These are phyloP conservation scores for Kwoniella dendrophila DNA, from an alignment of 768 basidiomycete species.

Conservation along the genomic window DNA sequence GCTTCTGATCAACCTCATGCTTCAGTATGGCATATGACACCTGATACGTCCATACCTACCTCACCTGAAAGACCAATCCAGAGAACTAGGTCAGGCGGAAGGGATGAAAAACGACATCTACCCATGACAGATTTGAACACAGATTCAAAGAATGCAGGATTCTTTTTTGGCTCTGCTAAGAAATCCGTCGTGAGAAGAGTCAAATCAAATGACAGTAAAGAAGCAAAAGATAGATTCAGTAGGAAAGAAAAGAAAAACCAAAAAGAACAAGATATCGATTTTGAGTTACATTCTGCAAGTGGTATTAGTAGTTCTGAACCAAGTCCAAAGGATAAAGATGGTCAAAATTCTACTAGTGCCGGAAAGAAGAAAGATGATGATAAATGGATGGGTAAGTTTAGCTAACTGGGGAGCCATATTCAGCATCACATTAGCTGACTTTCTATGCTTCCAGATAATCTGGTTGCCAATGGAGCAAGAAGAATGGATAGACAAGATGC, in stretches of 20 bases:
- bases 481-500: constrained; percentile 47
- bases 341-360: no score
- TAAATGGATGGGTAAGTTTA: constrained; percentile 53
- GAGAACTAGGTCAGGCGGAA: constrained; percentile 2
- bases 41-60: neutral
- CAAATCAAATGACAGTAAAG: constrained; percentile 25
- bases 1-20: constrained; percentile 20
- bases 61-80: constrained; percentile 10
- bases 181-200: constrained; percentile 21
- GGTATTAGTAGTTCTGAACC: constrained; percentile 32
- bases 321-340: constrained; percentile 18
- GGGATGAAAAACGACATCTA: neutral
- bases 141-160: no score
- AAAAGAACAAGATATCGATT: constrained; percentile 39
- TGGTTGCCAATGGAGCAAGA: constrained; percentile 49
- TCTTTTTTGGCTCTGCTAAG: constrained; percentile 22
- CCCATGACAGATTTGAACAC: constrained; percentile 23
- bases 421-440: neutral
- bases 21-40: constrained; percentile 26
- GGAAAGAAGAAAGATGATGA: constrained; percentile 32
- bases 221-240: neutral
- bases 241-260: constrained; percentile 16
- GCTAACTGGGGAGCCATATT: no score
- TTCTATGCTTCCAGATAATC: constrained; percentile 34
- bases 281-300: constrained; percentile 44